A percentile compares a stretch with the other conserved stretches of the same genome.
phyloP scores from a whole-genome alignment of 1,284 basidiomycete genomes.

The Gymnopus androsaceus region DNA sequence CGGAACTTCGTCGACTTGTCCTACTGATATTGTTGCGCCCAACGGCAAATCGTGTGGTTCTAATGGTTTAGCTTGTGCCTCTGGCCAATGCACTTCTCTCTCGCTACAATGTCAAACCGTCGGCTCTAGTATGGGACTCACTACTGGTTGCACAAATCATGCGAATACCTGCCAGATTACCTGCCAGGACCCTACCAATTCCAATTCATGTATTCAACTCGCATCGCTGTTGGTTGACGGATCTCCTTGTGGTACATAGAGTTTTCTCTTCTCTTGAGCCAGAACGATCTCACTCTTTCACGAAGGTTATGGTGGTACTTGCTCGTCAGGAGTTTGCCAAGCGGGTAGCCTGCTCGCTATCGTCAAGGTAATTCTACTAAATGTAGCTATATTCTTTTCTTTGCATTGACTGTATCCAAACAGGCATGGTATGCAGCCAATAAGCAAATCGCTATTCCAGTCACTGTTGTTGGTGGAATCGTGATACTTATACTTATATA shows the following conservation, averaged over 20 bases:
- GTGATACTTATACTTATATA: conserved; percentile 57
- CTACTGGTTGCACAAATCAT: conserved; percentile 64
- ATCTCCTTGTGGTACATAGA: conserved; percentile 72
- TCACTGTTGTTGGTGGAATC: conserved; percentile 73
- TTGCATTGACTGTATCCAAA: conserved; percentile 6
- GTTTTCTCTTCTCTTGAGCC: conserved; percentile 7
- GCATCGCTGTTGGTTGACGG: conserved; percentile 81
- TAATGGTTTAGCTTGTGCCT: conserved; percentile 73
- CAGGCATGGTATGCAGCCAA: conserved; percentile 76
- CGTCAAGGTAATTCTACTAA: conserved; percentile 50
- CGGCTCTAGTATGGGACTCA: conserved; percentile 71
- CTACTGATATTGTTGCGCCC: conserved; percentile 61
- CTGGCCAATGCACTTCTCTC: conserved; percentile 80
- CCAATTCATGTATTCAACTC: conserved; percentile 73
- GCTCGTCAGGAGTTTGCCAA: conserved; percentile 66
- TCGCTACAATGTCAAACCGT: conserved; percentile 77
- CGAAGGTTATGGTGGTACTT: conserved; percentile 72
- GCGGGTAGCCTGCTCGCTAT: conserved; percentile 64
- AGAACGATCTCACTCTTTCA: conserved; percentile 12
- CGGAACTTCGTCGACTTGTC: conserved; percentile 75
- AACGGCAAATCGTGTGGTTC: conserved; percentile 76
- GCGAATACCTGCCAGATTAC: conserved; percentile 77
- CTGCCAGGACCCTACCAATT: conserved; percentile 70
- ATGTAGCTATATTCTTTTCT: neutral
- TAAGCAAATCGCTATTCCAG: conserved; percentile 79